Conservation (phyloP, 2,329 filamentous ascomycete genomes). For the Trichophyton rubrum region DNA sequence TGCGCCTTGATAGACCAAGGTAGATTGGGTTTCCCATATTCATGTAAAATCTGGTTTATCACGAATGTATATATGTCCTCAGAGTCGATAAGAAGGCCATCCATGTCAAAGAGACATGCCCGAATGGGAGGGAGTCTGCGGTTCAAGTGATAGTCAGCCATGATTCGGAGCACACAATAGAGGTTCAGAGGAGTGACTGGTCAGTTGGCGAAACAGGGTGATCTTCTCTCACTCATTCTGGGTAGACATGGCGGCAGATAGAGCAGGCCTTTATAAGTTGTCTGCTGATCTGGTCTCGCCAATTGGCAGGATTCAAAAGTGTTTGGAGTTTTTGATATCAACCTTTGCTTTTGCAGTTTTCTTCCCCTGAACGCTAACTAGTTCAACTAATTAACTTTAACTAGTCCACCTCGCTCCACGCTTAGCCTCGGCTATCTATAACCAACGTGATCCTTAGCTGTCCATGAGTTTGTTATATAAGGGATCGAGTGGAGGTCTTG, state of each 20-base stretch:
- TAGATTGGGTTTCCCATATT: constrained; percentile 60
- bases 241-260: background rate
- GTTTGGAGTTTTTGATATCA: background rate
- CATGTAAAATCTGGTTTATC: constrained; percentile 67
- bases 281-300: background rate
- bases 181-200: background rate
- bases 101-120: constrained; percentile 97
- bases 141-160: background rate
- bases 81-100: constrained; percentile 85
- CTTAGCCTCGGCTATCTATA: background rate
- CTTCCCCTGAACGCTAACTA: background rate
- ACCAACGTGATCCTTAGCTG: background rate
- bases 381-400: too few species aligned
- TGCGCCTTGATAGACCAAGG: constrained; percentile 93
- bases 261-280: background rate
- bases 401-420: background rate
- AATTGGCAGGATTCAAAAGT: background rate
- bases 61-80: constrained; percentile 80
- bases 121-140: constrained; percentile 67
- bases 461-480: too few species aligned
- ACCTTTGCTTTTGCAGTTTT: background rate
- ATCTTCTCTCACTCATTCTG: background rate
- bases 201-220: background rate
- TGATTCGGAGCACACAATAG: background rate
- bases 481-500: too few species aligned